Evolutionary conservation across 1,284 basidiomycete genomes (phyloP).

Genomic region (Polyporus tsugae): DNA sequence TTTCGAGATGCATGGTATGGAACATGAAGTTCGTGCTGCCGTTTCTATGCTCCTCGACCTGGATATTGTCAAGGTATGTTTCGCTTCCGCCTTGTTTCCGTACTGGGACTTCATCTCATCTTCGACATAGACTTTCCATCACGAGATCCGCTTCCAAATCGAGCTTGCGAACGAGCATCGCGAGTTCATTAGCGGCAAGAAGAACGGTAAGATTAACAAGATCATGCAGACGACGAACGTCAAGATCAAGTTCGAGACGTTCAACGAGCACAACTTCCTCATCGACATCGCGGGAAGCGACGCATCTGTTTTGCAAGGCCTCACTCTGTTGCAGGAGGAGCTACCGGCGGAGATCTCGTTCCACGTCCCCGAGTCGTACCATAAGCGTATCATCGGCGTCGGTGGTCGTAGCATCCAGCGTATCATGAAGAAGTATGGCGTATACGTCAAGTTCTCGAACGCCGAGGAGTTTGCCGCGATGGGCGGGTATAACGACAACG

Average conservation of each 20-base stretch:
- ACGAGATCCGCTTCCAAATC: constrained; percentile 98
- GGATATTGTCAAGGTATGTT: constrained; percentile 86
- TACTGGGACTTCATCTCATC: not conserved
- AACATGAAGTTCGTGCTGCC: constrained; percentile 90
- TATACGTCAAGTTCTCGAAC: constrained; percentile 99
- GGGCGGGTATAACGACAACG: constrained; percentile 96
- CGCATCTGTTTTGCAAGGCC: constrained; percentile 84
- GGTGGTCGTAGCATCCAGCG: constrained; percentile 98
- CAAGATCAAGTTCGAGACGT: constrained; percentile 99
- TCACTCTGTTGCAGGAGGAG: constrained; percentile 94
- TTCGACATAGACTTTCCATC: constrained; percentile 80
- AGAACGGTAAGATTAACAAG: constrained; percentile 98
- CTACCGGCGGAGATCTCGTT: constrained; percentile 99
- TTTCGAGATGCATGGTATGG: constrained; percentile 97
- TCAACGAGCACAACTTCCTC: constrained; percentile 98
- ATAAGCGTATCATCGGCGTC: constrained; percentile 99
- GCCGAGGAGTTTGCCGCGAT: constrained; percentile 96
- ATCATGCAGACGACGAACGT: constrained; percentile 97
- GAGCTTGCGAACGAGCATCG: constrained; percentile 98
- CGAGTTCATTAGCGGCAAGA: constrained; percentile 98
- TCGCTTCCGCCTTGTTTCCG: not conserved
- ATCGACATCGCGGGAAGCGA: constrained; percentile 93
- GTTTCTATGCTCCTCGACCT: constrained; percentile 90
- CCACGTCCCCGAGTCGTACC: constrained; percentile 98
- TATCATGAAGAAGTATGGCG: constrained; percentile 99